These are phyloP conservation scores for Plasmodium berghei DNA, from an alignment of 169 alveolate genomes.

Conservation along the genomic window DNA sequence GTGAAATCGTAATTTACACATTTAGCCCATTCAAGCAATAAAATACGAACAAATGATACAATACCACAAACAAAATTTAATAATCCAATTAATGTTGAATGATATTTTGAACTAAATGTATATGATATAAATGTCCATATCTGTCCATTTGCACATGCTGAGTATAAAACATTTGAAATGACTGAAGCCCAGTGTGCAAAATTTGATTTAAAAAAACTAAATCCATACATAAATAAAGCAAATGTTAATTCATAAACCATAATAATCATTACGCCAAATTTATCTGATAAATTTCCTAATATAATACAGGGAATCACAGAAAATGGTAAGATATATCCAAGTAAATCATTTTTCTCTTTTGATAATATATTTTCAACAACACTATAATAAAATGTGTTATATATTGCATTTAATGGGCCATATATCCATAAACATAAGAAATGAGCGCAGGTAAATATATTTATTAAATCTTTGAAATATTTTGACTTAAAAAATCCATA, in stretches of 20 bases:
- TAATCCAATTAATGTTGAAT: constrained; percentile 77
- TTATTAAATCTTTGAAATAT: constrained; percentile 26
- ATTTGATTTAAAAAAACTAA: constrained; percentile 34
- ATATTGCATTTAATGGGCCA: constrained; percentile 74
- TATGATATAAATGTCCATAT: constrained; percentile 77
- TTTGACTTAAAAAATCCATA: constrained; percentile 9
- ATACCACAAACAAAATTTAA: constrained; percentile 78
- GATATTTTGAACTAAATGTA: constrained; percentile 79
- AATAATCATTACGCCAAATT: constrained; percentile 76
- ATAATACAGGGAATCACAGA: constrained; percentile 76
- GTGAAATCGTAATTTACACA: constrained; percentile 56
- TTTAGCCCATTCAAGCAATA: constrained; percentile 69
- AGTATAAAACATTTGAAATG: constrained; percentile 67
- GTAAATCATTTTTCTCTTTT: constrained; percentile 44
- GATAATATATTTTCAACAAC: constrained; percentile 70
- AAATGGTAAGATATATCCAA: constrained; percentile 75
- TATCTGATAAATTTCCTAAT: constrained; percentile 74
- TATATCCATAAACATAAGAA: constrained; percentile 74
- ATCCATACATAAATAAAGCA: constrained; percentile 40
- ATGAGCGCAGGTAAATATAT: constrained; percentile 52
- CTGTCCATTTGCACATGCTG: constrained; percentile 79
- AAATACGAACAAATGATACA: constrained; percentile 50
- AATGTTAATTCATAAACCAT: constrained; percentile 74
- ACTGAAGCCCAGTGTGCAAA: constrained; percentile 70
- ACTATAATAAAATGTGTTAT: constrained; percentile 59